These are phyloP conservation scores for Komagataella kurtzmanii DNA, from an alignment of 805 yeast genomes.

Conservation along the genomic window DNA sequence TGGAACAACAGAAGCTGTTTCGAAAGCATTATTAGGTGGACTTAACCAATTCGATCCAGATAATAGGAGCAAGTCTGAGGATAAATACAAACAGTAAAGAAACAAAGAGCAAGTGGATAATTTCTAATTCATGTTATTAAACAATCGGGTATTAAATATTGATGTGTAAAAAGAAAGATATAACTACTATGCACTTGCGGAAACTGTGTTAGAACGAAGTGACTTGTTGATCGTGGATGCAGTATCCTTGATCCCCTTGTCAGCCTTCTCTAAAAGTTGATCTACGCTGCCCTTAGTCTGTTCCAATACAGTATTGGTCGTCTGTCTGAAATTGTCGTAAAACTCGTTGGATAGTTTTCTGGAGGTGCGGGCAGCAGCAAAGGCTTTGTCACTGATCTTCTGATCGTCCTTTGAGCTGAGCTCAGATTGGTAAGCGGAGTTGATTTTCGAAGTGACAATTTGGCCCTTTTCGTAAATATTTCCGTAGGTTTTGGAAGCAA, in stretches of 20 bases:
- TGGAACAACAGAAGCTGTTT: constrained; percentile 86
- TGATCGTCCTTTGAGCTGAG: background rate
- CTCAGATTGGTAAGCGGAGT: background rate
- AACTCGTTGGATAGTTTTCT: background rate
- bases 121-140: background rate
- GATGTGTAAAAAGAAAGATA: no score
- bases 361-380: background rate
- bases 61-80: constrained; percentile 42
- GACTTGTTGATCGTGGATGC: background rate
- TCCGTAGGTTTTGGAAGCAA: background rate
- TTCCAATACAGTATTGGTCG: background rate
- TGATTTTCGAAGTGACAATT: background rate
- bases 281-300: background rate
- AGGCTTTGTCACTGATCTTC: background rate
- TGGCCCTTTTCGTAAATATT: background rate
- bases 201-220: background rate
- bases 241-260: background rate
- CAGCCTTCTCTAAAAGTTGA: background rate
- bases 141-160: background rate
- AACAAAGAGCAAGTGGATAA: background rate
- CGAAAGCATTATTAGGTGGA: constrained; percentile 72
- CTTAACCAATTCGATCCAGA: constrained; percentile 68
- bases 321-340: background rate
- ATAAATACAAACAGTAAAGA: constrained; percentile 39
- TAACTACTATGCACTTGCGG: background rate